Conservation (phyloP, 805 yeast genomes). For the Nakazawaea molendinolei region DNA sequence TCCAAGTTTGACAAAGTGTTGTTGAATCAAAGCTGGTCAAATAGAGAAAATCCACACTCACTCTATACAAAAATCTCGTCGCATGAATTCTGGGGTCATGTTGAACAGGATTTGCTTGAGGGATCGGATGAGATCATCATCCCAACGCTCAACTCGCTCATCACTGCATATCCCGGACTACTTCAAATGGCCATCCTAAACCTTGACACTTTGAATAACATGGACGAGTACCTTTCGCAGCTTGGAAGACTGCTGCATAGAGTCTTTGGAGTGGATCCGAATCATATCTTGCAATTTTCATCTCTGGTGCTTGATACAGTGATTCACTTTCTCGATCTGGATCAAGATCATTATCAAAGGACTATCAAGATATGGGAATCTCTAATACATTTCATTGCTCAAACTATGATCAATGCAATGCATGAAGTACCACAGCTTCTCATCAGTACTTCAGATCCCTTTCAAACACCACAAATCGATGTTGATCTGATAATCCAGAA, state of each 20-base stretch:
- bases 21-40: conserved; percentile 6
- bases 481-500: conserved; percentile 4
- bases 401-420: neutral
- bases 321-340: conserved; percentile 1
- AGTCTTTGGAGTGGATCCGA: conserved; percentile 63
- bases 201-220: conserved; percentile 47
- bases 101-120: neutral
- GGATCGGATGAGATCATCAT: neutral
- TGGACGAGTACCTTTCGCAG: conserved; percentile 54
- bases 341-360: too few species aligned
- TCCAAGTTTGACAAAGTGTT: neutral
- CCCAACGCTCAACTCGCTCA: conserved; percentile 64
- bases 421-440: conserved; percentile 12
- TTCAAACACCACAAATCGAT: conserved; percentile 2
- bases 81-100: conserved; percentile 5
- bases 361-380: too few species aligned
- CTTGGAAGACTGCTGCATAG: conserved; percentile 73
- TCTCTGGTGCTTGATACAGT: conserved; percentile 62
- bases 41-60: neutral
- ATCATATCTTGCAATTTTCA: conserved; percentile 65
- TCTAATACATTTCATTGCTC: neutral
- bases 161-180: conserved; percentile 73
- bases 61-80: too few species aligned
- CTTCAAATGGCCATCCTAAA: conserved; percentile 59
- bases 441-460: conserved; percentile 2